phyloP scores from a whole-genome alignment of 2,329 filamentous ascomycete species.

The Pyrenochaeta sp. region DNA sequence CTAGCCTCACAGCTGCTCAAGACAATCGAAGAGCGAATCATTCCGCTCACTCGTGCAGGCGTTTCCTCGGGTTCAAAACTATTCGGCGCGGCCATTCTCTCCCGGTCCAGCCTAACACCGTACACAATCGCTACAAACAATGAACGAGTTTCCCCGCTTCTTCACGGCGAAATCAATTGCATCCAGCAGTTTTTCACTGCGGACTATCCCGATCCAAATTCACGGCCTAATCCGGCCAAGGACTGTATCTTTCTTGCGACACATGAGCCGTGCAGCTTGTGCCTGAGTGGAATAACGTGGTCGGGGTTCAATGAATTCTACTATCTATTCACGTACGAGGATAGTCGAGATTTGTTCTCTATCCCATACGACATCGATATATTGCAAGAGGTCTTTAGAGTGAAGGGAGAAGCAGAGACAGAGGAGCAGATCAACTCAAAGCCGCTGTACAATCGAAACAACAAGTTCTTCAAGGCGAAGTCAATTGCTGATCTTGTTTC shows the following conservation, averaged over 20 bases:
- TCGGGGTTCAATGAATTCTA: slow-evolving; percentile 65
- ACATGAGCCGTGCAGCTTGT: slow-evolving; percentile 66
- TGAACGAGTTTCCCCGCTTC: slow-evolving; percentile 61
- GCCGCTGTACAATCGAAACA: slow-evolving; percentile 62
- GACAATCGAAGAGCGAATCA: slow-evolving; percentile 53
- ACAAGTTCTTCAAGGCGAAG: slow-evolving; percentile 60
- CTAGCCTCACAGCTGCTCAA: too few species aligned
- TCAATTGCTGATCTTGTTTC: slow-evolving; percentile 24
- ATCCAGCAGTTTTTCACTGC: slow-evolving; percentile 64
- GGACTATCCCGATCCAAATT: slow-evolving; percentile 37
- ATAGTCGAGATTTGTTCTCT: slow-evolving; percentile 63
- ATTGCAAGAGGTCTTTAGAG: slow-evolving; percentile 62
- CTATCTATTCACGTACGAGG: slow-evolving; percentile 67
- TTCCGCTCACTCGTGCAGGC: slow-evolving; percentile 60
- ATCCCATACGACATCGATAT: slow-evolving; percentile 68
- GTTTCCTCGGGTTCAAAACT: slow-evolving; percentile 63
- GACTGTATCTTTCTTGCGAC: slow-evolving; percentile 67
- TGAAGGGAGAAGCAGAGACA: slow-evolving; percentile 44
- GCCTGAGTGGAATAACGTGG: slow-evolving; percentile 66
- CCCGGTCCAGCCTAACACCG: slow-evolving; percentile 50
- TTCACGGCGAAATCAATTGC: slow-evolving; percentile 68
- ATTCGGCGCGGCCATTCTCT: slow-evolving; percentile 64
- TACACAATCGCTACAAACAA: slow-evolving; percentile 64
- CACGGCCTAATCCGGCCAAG: slow-evolving; percentile 49
- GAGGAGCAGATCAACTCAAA: slow-evolving; percentile 44